phyloP scores from a whole-genome alignment of 345 rosid genomes.

The Citrus glauca region DNA sequence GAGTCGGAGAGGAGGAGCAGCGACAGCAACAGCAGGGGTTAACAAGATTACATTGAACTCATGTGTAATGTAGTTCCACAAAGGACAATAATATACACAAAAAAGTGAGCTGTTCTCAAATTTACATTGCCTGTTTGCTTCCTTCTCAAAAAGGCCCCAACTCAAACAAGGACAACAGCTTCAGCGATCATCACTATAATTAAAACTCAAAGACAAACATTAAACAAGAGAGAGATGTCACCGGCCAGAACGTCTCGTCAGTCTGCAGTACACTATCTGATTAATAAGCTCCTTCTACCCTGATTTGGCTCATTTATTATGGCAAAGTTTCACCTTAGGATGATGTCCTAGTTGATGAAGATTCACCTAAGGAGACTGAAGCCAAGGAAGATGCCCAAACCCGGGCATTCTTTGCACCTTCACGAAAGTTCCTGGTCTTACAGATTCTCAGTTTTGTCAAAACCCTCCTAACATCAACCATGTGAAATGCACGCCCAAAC shows the following conservation, averaged over 20 bases:
- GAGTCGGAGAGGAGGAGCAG: not conserved
- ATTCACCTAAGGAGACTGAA: constrained; percentile 76
- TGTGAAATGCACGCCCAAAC: constrained; percentile 54
- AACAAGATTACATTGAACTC: constrained; percentile 8
- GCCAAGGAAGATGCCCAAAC: constrained; percentile 96
- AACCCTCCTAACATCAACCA: constrained; percentile 80
- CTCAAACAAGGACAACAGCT: constrained; percentile 30
- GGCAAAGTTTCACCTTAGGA: constrained; percentile 15
- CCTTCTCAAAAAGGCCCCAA: constrained; percentile 23
- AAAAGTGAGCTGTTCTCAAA: constrained; percentile 40
- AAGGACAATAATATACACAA: constrained; percentile 28
- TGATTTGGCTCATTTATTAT: not conserved
- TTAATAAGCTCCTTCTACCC: constrained; percentile 21
- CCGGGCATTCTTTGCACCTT: constrained; percentile 67
- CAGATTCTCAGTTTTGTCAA: constrained; percentile 67
- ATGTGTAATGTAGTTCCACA: constrained; percentile 13
- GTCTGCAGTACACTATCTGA: constrained; percentile 15
- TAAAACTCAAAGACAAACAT: constrained; percentile 3
- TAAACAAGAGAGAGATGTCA: constrained; percentile 1
- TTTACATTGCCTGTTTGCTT: constrained; percentile 50
- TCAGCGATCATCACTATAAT: constrained; percentile 20
- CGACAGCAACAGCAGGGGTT: not conserved
- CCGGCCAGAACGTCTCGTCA: constrained; percentile 3
- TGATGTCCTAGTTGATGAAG: constrained; percentile 58
- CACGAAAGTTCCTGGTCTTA: constrained; percentile 76